Conservation (phyloP, 2,329 filamentous ascomycete species). For the Penicillium sp. region DNA sequence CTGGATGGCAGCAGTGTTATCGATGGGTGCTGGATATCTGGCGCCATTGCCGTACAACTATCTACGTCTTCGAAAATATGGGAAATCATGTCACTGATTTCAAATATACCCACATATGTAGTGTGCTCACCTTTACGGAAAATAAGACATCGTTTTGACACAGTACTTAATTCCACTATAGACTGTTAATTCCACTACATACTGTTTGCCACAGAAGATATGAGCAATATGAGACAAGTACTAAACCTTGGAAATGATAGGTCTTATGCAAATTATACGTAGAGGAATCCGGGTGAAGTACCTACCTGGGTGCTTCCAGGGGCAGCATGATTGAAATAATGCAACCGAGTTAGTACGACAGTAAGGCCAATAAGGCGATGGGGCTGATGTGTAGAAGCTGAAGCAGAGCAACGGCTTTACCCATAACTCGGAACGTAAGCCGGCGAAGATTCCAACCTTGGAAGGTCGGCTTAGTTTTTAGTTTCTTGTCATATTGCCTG, state of each 20-base stretch:
- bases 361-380: not conserved
- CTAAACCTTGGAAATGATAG: slow-evolving; percentile 5
- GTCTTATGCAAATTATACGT: not conserved
- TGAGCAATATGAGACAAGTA: not conserved
- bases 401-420: not conserved
- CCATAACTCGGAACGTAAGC: not conserved
- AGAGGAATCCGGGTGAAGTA: not conserved
- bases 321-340: slow-evolving; percentile 8
- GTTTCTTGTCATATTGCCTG: not conserved
- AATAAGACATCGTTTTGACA: not conserved
- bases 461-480: not conserved
- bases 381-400: not conserved
- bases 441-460: not conserved
- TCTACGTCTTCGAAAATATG: slow-evolving; percentile 49
- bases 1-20: slow-evolving; percentile 51
- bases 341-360: not conserved
- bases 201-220: too few relatives aligned
- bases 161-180: not conserved
- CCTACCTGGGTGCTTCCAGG: not conserved
- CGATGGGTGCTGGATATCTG: slow-evolving; percentile 36
- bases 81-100: slow-evolving; percentile 37
- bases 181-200: not conserved
- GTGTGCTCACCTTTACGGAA: not conserved
- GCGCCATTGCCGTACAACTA: slow-evolving; percentile 58
- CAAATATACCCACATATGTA: not conserved